Percentiles rank a stretch among this genome's conserved stretches.
These are phyloP conservation scores for Coniochaeta hoffmannii DNA, from an alignment of 2,329 filamentous ascomycete species.

Conservation along the genomic window DNA sequence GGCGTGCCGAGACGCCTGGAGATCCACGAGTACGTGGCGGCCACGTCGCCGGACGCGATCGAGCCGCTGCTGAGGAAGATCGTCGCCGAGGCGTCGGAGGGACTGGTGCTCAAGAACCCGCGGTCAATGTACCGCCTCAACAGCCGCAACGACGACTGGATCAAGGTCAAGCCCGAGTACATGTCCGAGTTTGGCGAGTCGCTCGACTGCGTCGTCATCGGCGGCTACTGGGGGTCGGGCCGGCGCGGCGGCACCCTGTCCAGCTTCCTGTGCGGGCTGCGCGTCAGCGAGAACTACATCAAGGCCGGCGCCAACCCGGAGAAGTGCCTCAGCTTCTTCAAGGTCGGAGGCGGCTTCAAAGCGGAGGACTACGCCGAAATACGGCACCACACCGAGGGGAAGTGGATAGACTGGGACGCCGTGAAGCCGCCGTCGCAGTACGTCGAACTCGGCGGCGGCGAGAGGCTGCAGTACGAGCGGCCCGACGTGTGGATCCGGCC, in stretches of 20 bases:
- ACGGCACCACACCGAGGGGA: slow-evolving; percentile 76
- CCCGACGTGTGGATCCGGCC: slow-evolving; percentile 94
- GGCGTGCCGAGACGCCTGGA: slow-evolving; percentile 72
- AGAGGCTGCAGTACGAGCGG: slow-evolving; percentile 60
- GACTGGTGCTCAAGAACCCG: slow-evolving; percentile 89
- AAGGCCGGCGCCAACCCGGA: slow-evolving; percentile 53
- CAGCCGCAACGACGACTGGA: slow-evolving; percentile 90
- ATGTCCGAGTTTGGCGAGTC: slow-evolving; percentile 95
- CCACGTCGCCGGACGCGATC: slow-evolving; percentile 62
- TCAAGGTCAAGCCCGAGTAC: slow-evolving; percentile 98
- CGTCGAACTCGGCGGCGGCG: slow-evolving; percentile 75
- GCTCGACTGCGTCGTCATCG: slow-evolving; percentile 82
- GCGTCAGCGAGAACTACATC: slow-evolving; percentile 63
- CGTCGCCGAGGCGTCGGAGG: slow-evolving; percentile 80
- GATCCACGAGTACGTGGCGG: slow-evolving; percentile 65
- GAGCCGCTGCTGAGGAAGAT: slow-evolving; percentile 75
- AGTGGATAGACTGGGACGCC: slow-evolving; percentile 81
- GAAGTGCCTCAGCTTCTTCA: slow-evolving; percentile 92
- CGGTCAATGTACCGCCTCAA: slow-evolving; percentile 80
- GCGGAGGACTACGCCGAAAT: slow-evolving; percentile 80
- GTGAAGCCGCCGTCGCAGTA: slow-evolving; percentile 69
- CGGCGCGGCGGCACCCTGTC: slow-evolving; percentile 74
- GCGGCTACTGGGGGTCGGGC: slow-evolving; percentile 88
- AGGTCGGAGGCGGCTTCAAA: slow-evolving; percentile 89
- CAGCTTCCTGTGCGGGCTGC: slow-evolving; percentile 83